Base-by-base conservation (phyloP, 169 alveolate species). In the Cryptosporidium felis region DNA sequence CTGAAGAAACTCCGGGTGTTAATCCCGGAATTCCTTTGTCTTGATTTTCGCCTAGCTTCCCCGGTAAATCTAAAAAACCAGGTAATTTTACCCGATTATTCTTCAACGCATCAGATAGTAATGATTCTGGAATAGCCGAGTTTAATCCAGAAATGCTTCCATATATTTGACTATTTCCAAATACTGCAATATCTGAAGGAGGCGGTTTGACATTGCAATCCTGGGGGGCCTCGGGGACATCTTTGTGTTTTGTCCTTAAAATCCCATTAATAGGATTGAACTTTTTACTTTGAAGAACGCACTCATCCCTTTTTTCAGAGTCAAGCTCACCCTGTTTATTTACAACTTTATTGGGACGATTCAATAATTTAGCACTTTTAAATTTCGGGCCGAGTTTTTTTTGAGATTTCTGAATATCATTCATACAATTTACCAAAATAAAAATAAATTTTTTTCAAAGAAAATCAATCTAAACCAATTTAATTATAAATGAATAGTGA, bases 141-240 rank as follows among this genome's bases (percentile, higher is more conserved):
- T 5, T 61, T 5, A 23, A 44, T 28, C 46, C 21, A 2, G 61
- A 3, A 26, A 12, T 23, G 21, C 34, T 65, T 5, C 45, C 44
- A 28, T 38, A 14, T 3, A 4, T 30, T 46, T 65, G 46, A 0
- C 5, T 34, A 36, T 12, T 32, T n/a, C 23, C 36, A 46, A 65
- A 65, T 14, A 49, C 32, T 45, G 45, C 81, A 14, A 65, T 65
- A 4, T 65, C 81, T 10, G 81, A 65, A 45, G 81, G 81, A n/a
- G 42, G 42, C 36, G 81, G 62, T 30, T 65, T 65, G 5, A 65
- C n/a, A 28, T 65, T 65, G 4, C 46, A 18, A 47, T 65, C 45
- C 32, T 65, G 81, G 32, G 32, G 12, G 4, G 60, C 21, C 14
- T 21, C 28, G 10, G n/a, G n/a, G n/a, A 34, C 21, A 44, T 65